phyloP scores from a whole-genome alignment of 108 stramenopile genomes.

The Conticribra guillardii region DNA sequence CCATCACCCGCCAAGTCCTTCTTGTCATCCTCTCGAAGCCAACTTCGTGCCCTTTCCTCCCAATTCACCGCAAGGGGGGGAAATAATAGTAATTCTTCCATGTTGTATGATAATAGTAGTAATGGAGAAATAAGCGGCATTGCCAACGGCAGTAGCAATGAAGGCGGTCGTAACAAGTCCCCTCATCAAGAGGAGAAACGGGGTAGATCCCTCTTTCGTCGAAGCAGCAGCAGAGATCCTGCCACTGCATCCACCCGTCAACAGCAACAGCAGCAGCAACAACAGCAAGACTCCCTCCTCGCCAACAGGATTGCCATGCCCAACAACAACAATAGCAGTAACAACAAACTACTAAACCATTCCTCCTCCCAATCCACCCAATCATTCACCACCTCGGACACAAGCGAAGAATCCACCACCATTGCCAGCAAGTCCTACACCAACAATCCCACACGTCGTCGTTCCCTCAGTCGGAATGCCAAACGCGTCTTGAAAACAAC shows the following conservation, averaged over 20 bases:
- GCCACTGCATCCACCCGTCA: too few relatives aligned
- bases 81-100: background rate
- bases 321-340: too few relatives aligned
- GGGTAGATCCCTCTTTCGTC: background rate
- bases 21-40: too few relatives aligned
- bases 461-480: conserved; percentile 23
- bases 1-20: background rate
- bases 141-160: background rate
- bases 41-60: too few relatives aligned
- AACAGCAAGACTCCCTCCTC: background rate
- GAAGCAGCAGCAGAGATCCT: background rate
- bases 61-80: too few relatives aligned
- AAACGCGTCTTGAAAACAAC: conserved; percentile 2
- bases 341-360: too few relatives aligned
- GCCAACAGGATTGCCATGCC: background rate
- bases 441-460: conserved; percentile 7
- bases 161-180: background rate
- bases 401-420: background rate
- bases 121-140: background rate
- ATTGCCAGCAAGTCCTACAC: conserved; percentile 9
- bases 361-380: background rate
- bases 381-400: background rate
- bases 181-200: background rate
- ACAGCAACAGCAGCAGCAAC: background rate
- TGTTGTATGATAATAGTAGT: background rate